Percentiles rank a stretch among this genome's conserved stretches.
Evolutionary conservation across 2,329 filamentous ascomycete genomes (phyloP).

Genomic region (Didymella arachidicola): DNA sequence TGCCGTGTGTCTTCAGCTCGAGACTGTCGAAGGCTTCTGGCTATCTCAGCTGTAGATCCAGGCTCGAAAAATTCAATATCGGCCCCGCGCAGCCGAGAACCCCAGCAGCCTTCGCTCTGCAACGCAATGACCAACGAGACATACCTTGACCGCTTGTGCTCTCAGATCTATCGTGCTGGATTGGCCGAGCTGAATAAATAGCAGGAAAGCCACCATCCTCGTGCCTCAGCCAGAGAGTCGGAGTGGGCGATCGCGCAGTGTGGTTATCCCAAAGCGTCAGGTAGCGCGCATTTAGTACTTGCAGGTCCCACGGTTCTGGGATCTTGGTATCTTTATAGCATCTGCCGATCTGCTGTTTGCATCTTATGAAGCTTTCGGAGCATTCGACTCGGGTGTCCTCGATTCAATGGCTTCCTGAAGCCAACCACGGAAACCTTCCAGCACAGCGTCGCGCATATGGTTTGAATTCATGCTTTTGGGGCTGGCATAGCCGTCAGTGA

Average conservation of each 20-base stretch:
- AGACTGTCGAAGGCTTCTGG: neutral
- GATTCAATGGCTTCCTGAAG: neutral
- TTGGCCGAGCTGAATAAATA: conserved; percentile 4
- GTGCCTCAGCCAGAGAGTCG: conserved; percentile 6
- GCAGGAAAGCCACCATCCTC: neutral
- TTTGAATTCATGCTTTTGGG: neutral
- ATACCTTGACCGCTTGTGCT: neutral
- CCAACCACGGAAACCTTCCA: conserved; percentile 1
- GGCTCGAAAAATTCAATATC: conserved; percentile 3
- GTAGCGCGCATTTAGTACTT: conserved; percentile 8
- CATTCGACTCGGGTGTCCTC: neutral
- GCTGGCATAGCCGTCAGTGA: neutral
- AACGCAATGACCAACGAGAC: neutral
- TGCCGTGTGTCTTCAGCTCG: conserved; percentile 15
- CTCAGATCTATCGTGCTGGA: neutral
- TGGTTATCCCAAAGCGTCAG: conserved; percentile 1
- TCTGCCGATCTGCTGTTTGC: conserved; percentile 4
- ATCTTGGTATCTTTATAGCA: conserved; percentile 4
- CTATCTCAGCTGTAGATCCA: conserved; percentile 15
- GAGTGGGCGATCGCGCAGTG: conserved; percentile 10
- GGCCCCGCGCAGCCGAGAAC: conserved; percentile 18
- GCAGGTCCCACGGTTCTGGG: conserved; percentile 1
- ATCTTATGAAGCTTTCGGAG: neutral
- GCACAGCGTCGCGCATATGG: neutral
- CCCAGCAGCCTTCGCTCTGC: conserved; percentile 3